phyloP scores from a whole-genome alignment of 345 rosid genomes.

The Pistacia atlantica region DNA sequence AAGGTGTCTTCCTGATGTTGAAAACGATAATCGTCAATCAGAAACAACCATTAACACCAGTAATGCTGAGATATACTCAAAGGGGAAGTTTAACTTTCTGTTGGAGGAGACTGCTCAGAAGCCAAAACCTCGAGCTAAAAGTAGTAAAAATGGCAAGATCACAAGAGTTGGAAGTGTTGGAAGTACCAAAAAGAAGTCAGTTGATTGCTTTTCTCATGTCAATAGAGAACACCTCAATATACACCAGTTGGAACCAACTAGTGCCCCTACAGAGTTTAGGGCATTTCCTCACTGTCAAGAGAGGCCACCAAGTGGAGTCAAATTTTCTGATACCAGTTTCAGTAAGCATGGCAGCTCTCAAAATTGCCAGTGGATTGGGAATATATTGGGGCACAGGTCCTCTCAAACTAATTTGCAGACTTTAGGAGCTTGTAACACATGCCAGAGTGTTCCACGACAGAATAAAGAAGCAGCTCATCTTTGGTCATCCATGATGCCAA shows the following conservation, averaged over 20 bases:
- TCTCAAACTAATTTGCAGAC: constrained; percentile 34
- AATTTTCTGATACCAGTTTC: constrained; percentile 44
- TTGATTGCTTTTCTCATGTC: constrained; percentile 45
- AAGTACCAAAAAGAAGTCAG: constrained; percentile 38
- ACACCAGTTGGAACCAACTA: constrained; percentile 43
- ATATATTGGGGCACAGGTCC: constrained; percentile 39
- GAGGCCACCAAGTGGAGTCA: constrained; percentile 41
- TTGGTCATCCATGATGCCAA: constrained; percentile 56
- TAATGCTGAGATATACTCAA: constrained; percentile 37
- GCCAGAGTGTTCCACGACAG: constrained; percentile 50
- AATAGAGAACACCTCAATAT: constrained; percentile 25
- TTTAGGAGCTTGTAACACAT: constrained; percentile 41
- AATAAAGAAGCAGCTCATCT: constrained; percentile 48
- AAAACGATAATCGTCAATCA: constrained; percentile 39
- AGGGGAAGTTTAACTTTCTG: constrained; percentile 35
- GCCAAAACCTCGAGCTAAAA: constrained; percentile 41
- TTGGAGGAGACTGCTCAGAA: constrained; percentile 45
- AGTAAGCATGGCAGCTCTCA: constrained; percentile 37
- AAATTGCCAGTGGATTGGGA: constrained; percentile 50
- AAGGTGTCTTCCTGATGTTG: constrained; percentile 76
- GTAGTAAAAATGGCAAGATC: constrained; percentile 39
- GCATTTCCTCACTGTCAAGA: constrained; percentile 45
- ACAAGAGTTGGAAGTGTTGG: constrained; percentile 32
- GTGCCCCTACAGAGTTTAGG: constrained; percentile 37
- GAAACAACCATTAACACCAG: constrained; percentile 37